Conservation (phyloP, 192 early-diverging fungal species). For the Backusella tuberculispora region DNA sequence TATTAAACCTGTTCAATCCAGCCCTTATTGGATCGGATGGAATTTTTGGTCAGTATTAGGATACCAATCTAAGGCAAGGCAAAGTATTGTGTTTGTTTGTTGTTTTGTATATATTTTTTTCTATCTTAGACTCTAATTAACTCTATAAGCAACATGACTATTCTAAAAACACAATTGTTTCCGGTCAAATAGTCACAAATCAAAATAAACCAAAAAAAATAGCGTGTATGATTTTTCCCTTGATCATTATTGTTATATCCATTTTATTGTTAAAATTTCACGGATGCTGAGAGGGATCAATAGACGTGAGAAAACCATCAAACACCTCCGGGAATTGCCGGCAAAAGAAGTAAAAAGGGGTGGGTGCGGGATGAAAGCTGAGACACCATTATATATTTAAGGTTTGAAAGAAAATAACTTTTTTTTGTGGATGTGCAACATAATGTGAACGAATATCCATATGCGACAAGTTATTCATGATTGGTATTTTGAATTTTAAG, state of each 20-base stretch:
- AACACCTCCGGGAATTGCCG: constrained; percentile 2
- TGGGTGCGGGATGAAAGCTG: neutral
- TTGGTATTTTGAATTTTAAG: constrained; percentile 9
- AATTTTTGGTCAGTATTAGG: constrained; percentile 2
- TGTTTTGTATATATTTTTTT: neutral
- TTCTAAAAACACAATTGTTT: constrained; percentile 17
- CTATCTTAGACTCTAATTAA: constrained; percentile 10
- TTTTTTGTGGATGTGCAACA: neutral
- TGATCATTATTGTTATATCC: neutral
- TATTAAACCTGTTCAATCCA: neutral
- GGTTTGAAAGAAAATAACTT: neutral
- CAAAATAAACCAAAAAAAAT: neutral
- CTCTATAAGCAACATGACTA: neutral
- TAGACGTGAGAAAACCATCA: neutral
- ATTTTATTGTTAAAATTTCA: neutral
- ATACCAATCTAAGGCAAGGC: neutral
- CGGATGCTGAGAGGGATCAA: neutral
- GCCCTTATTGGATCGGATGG: constrained; percentile 3
- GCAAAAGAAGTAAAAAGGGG: constrained; percentile 1
- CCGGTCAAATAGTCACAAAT: neutral
- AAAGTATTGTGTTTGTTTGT: neutral
- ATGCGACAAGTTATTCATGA: constrained; percentile 8
- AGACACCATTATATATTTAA: neutral
- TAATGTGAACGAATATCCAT: neutral
- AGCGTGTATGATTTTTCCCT: neutral